phyloP scores from a whole-genome alignment of 2,329 filamentous ascomycete species.

The Alternaria longipes region DNA sequence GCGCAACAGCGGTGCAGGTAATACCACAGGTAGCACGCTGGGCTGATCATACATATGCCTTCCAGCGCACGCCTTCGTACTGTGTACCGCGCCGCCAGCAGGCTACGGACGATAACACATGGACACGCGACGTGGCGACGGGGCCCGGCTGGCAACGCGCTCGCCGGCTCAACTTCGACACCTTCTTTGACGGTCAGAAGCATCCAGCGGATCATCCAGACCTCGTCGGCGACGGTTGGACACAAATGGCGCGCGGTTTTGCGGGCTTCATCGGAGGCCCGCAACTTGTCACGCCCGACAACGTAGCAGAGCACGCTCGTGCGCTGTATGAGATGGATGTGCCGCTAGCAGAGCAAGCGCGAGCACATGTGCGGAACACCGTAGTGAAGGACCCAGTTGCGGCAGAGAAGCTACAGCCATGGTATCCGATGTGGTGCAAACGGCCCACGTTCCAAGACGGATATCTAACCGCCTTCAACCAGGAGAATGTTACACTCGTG shows the following conservation, averaged over 20 bases:
- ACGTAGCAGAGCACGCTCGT: conserved; percentile 1
- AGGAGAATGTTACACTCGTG: conserved; percentile 65
- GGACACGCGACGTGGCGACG: conserved; percentile 44
- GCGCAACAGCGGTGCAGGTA: conserved; percentile 54
- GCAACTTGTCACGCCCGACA: conserved; percentile 12
- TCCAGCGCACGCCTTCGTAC: conserved; percentile 55
- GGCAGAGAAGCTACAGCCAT: conserved; percentile 64
- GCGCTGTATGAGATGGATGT: conserved; percentile 8
- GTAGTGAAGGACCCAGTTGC: conserved; percentile 59
- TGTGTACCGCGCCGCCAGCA: conserved; percentile 49
- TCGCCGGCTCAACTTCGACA: conserved; percentile 56
- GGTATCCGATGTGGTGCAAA: conserved; percentile 71
- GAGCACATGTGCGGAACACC: background rate
- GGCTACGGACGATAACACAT: conserved; percentile 56
- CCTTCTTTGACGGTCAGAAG: conserved; percentile 31
- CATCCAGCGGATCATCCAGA: conserved; percentile 46
- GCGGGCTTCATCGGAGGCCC: conserved; percentile 27
- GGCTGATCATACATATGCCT: conserved; percentile 50
- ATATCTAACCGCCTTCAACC: conserved; percentile 67
- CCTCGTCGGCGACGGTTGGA: conserved; percentile 61
- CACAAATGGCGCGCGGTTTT: conserved; percentile 26
- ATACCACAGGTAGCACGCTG: conserved; percentile 53
- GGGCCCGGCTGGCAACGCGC: conserved; percentile 59
- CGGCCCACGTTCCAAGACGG: conserved; percentile 68
- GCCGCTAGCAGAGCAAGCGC: conserved; percentile 8